Conservation (phyloP, 2,329 filamentous ascomycete genomes). For the Penicillium psychrosexuale region DNA sequence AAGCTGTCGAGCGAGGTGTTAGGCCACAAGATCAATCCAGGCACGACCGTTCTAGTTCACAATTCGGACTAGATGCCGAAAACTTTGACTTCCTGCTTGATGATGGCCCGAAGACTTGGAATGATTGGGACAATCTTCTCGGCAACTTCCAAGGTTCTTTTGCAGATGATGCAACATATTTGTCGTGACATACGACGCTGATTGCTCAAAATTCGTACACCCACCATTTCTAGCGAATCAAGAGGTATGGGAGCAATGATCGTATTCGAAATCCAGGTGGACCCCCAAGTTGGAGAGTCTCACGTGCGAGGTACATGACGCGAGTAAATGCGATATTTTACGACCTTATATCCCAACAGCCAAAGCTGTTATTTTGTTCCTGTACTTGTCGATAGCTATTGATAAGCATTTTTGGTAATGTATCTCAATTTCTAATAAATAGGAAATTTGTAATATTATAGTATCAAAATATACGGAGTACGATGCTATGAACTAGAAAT, state of each 20-base stretch:
- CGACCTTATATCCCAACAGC: too few species aligned
- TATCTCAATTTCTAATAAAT: too few species aligned
- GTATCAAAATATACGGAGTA: too few species aligned
- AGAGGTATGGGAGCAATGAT: not conserved
- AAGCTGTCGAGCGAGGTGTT: not conserved
- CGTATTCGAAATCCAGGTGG: not conserved
- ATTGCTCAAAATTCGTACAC: not conserved
- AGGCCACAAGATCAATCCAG: not conserved
- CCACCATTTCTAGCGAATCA: not conserved
- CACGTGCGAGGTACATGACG: too few species aligned
- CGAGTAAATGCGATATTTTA: too few species aligned
- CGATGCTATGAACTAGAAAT: too few species aligned
- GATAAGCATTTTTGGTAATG: too few species aligned
- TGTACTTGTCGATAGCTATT: too few species aligned
- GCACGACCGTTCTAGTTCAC: not conserved
- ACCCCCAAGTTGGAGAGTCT: not conserved
- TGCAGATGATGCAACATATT: slow-evolving; percentile 16
- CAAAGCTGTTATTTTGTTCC: too few species aligned
- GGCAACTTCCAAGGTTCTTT: slow-evolving; percentile 26
- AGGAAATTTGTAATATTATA: too few species aligned
- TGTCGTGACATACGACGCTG: not conserved
- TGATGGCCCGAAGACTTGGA: slow-evolving; percentile 27
- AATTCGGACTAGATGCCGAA: not conserved
- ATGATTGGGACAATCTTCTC: slow-evolving; percentile 30
- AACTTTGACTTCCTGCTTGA: slow-evolving; percentile 13